Conservation (phyloP, 495 filamentous ascomycete genomes). For the Penicillium verhagenii region DNA sequence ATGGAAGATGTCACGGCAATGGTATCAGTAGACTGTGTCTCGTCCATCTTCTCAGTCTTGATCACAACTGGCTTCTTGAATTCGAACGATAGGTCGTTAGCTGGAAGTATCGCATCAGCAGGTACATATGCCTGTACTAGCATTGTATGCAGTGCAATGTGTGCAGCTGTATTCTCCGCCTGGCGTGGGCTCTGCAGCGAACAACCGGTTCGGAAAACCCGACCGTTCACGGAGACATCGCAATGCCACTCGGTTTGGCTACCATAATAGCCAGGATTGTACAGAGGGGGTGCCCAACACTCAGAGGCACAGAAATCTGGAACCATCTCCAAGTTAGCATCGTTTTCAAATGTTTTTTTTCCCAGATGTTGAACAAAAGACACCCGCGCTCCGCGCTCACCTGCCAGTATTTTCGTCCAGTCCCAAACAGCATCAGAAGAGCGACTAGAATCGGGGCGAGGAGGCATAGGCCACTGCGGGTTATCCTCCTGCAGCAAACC, state of each 20-base stretch:
- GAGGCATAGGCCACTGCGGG: conserved; percentile 28
- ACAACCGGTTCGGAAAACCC: conserved; percentile 13
- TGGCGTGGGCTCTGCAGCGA: conserved; percentile 3
- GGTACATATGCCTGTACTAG: conserved; percentile 8
- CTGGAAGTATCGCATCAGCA: background rate
- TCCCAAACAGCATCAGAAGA: conserved; percentile 20
- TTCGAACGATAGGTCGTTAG: background rate
- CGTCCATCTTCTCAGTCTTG: background rate
- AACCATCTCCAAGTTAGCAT: background rate
- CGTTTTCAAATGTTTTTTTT: background rate
- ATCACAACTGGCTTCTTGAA: background rate
- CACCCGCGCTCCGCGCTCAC: conserved; percentile 20
- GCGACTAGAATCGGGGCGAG: conserved; percentile 17
- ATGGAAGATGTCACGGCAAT: no score
- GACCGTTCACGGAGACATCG: conserved; percentile 18
- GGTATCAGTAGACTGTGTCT: background rate
- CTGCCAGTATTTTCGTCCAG: conserved; percentile 29
- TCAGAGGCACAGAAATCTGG: conserved; percentile 27
- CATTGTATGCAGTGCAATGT: conserved; percentile 26
- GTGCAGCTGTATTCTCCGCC: conserved; percentile 30
- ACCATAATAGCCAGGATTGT: conserved; percentile 16
- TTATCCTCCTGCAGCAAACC: conserved; percentile 18
- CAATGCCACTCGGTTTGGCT: conserved; percentile 19
- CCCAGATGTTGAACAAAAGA: background rate
- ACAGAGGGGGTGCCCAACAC: conserved; percentile 16